Evolutionary conservation across 169 alveolate species (phyloP).

Genomic region (Plasmodium knowlesi): DNA sequence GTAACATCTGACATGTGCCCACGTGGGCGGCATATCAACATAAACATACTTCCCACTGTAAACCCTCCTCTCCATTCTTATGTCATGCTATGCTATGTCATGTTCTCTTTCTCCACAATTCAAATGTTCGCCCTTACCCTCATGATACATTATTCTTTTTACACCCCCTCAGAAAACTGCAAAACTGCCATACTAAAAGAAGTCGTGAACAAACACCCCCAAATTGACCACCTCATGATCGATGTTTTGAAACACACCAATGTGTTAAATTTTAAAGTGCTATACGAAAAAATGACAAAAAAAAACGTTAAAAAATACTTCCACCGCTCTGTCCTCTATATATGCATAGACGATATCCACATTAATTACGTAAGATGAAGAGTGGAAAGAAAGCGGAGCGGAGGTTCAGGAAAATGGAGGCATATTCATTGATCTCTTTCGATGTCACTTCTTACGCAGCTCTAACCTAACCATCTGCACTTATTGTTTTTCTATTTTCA

Average conservation of each 20-base stretch:
- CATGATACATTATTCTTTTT: background rate
- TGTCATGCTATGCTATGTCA: background rate
- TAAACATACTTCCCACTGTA: background rate
- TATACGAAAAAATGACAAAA: slow-evolving; percentile 53
- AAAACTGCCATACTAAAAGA: slow-evolving; percentile 62
- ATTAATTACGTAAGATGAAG: slow-evolving; percentile 43
- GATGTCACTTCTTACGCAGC: background rate
- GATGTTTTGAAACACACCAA: slow-evolving; percentile 26
- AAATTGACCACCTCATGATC: slow-evolving; percentile 32
- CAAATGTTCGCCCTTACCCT: background rate
- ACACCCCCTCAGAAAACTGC: slow-evolving; percentile 39
- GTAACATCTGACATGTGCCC: background rate
- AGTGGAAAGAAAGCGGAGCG: background rate
- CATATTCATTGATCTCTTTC: background rate
- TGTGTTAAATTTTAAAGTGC: slow-evolving; percentile 43
- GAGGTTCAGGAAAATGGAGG: background rate
- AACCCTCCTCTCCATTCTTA: background rate
- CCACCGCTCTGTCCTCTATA: slow-evolving; percentile 39
- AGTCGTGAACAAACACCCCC: slow-evolving; percentile 9
- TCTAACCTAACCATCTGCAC: background rate
- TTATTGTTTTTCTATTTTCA: background rate
- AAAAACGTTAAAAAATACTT: slow-evolving; percentile 47
- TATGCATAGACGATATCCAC: slow-evolving; percentile 70
- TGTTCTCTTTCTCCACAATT: background rate
- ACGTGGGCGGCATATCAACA: background rate